These are phyloP conservation scores for Chloranthus sessilifolius DNA, from an alignment of 164 flowering plant genomes.

Conservation along the genomic window DNA sequence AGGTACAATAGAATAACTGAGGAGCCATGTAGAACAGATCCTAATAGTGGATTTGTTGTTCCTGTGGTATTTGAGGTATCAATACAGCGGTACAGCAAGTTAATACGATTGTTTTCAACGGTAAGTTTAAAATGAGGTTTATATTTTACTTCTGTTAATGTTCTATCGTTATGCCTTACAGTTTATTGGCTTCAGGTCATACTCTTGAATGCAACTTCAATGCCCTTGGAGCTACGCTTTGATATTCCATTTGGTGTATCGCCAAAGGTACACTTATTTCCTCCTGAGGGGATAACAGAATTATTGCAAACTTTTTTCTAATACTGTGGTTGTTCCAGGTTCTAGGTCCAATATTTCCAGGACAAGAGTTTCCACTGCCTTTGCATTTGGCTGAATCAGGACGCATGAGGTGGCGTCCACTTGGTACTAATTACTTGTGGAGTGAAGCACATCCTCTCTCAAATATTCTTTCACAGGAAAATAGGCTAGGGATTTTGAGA, in stretches of 20 bases:
- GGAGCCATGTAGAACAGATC: constrained; percentile 20
- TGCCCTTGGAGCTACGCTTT: constrained; percentile 81
- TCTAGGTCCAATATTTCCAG: constrained; percentile 80
- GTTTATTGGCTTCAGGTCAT: constrained; percentile 55
- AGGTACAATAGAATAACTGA: constrained; percentile 19
- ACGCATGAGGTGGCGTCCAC: constrained; percentile 86
- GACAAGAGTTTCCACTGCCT: constrained; percentile 85
- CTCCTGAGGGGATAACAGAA: too few species aligned
- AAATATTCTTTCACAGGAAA: constrained; percentile 57
- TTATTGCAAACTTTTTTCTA: constrained; percentile 3
- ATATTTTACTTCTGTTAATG: not conserved
- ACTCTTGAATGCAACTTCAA: constrained; percentile 64
- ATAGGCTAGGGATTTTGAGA: constrained; percentile 54
- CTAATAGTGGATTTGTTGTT: constrained; percentile 43
- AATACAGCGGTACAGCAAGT: constrained; percentile 67
- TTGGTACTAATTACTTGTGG: constrained; percentile 76
- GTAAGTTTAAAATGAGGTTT: constrained; percentile 32
- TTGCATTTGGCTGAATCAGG: constrained; percentile 93
- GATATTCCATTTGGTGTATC: constrained; percentile 95
- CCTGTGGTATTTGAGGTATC: constrained; percentile 97
- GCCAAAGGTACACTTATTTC: constrained; percentile 58
- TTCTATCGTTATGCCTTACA: constrained; percentile 7
- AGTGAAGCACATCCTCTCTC: constrained; percentile 84
- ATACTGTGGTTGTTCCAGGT: constrained; percentile 38
- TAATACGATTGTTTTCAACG: constrained; percentile 80